Base-by-base conservation (phyloP, 306 rosid genomes). In the Gastrolobium villosum region DNA sequence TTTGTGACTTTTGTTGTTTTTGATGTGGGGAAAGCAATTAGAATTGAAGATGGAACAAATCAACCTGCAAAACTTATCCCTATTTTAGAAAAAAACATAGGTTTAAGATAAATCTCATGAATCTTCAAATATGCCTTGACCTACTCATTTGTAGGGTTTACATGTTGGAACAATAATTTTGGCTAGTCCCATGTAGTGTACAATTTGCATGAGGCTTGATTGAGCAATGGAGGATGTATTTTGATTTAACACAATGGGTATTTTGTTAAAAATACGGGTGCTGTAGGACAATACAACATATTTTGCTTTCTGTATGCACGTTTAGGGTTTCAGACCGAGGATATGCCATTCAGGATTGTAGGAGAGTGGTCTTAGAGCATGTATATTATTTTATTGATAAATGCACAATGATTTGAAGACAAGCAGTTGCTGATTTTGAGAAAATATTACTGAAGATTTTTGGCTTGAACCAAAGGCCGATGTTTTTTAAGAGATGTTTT, bases 251-350 rank as follows among this genome's bases (percentile, higher is more conserved):
- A 43, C 53, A 39, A 39, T 8, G 3, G 45, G 32, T n/a, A 37
- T 20, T 63, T 28, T 63, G 69, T 63, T 63, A 13, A 63, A 59
- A 66, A 66, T 30, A 2, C 9, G 26, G 11, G 71, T 43, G 30
- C 36, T 44, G 39, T 7, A n/a, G 70, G 6, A 31, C 20, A 32
- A 59, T 32, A 59, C 5, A 9, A 20, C 26, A 59, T 59, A 32
- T 1, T 9, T 31, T 56, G 30, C 26, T 20, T 20, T 20, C 26
- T 20, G 0, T 56, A 9, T 59, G 15, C 40, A 4, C 20, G 4
- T 34, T 11, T 44, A 30, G 36, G 55, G 3, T 44, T 66, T 66
- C 56, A 66, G 11, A 44, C 40, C 28, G 9, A 59, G 50, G 36
- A 7, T 66, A 32, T 44, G 13, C 26, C 31, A 35, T 66, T 44